Evolutionary conservation across 768 basidiomycete genomes (phyloP), one percentile per base, ranked within the genome.

Genomic region (Boletus subparvulus): DNA sequence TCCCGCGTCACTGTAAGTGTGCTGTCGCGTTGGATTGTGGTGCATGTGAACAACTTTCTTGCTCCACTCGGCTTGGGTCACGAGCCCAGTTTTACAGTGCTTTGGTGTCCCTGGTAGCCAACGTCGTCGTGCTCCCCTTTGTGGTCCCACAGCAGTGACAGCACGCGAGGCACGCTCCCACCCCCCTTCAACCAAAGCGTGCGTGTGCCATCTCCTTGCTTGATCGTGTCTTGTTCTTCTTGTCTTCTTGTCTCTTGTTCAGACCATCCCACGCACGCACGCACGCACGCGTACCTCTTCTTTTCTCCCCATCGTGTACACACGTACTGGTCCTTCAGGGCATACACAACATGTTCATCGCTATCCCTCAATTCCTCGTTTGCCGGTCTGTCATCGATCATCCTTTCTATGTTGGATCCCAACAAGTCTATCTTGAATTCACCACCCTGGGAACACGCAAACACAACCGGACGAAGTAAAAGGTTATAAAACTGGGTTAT

Each of bases 291-390:
- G 21, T 21, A 21, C 21, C 21, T 21, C 21, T 21, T 21, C 21
- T 21, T 21, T 21, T 21, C 21, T 21, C 21, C 21, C 21, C 21
- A 21, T 21, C 21, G 21, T 21, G 21, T 21, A 21, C 21, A 21
- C 21, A 21, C 21, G 21, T 13, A 5, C 5, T 13, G 3, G 9
- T 30, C 33, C 12, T 14, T 36, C 58, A 94, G 92, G 94, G 96
- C 40, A 96, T 98, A 50, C 94, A 98, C 73, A 98, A 97, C 66
- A 83, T 97, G 56, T 96, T 90, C 72, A 78, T 98, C 59, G 96
- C 98, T 55, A 75, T 97, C 8, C 96, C 96, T 0, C 96, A 98
- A 66, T 95, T 98, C 73, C 79, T 98, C 40, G 88, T 95, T 32
- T 21, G 95, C 92, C 0, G 93, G 86, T 24, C 71, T 98, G 6